phyloP scores from a whole-genome alignment of 73 alveolate genomes.

The Symbiodinium pilosum region DNA sequence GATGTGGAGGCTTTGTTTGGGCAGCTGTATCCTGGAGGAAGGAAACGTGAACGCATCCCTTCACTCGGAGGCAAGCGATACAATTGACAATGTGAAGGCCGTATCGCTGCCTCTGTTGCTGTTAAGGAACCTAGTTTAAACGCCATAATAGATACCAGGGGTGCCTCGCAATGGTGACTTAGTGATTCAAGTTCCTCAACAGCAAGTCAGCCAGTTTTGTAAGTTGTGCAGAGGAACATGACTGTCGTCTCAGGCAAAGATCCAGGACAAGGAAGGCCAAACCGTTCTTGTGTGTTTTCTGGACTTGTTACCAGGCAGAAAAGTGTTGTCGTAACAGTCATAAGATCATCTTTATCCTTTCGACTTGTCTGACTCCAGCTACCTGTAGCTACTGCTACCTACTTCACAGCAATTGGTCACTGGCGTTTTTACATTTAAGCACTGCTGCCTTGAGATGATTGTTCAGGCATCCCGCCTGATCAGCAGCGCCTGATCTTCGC shows the following conservation, averaged over 20 bases:
- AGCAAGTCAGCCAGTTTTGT: background rate
- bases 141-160: no score
- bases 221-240: no score
- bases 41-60: background rate
- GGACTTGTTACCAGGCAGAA: no score
- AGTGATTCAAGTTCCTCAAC: no score
- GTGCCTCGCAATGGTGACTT: background rate
- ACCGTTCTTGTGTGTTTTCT: background rate
- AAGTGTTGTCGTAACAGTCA: no score
- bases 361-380: no score
- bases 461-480: constrained; percentile 61
- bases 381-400: no score
- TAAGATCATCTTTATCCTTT: no score
- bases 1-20: constrained; percentile 27
- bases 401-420: no score
- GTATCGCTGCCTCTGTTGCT: background rate
- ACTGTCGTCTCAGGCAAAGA: constrained; percentile 36
- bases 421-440: background rate
- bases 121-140: no score
- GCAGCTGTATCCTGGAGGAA: background rate
- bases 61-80: constrained; percentile 94
- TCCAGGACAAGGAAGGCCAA: constrained; percentile 75
- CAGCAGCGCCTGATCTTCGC: constrained; percentile 93
- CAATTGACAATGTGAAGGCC: constrained; percentile 93
- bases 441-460: background rate